A percentile compares a stretch with the other conserved stretches of the same genome.
Evolutionary conservation across 352 stramenopile species (phyloP).

Genomic region (Salisapilia sapeloensis): DNA sequence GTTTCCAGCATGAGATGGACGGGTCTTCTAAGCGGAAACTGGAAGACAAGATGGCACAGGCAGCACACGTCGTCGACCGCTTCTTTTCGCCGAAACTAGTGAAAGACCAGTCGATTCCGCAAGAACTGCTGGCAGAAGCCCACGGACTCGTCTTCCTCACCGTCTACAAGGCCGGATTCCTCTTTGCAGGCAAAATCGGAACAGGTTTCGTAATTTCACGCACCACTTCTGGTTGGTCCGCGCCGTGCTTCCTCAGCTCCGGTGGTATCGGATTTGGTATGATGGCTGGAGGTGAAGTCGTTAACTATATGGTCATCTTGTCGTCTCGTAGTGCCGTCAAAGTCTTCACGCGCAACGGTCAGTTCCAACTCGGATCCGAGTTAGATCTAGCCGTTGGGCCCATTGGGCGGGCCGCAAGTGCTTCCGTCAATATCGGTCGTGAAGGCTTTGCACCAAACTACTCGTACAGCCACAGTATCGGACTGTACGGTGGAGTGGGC

Average conservation of each 20-base stretch:
- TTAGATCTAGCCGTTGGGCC: conserved; percentile 51
- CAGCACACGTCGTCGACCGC: conserved; percentile 43
- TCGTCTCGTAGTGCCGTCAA: conserved; percentile 58
- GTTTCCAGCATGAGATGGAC: conserved; percentile 28
- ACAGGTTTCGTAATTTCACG: conserved; percentile 64
- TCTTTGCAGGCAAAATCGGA: conserved; percentile 63
- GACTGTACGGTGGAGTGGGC: conserved; percentile 53
- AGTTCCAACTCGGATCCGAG: conserved; percentile 60
- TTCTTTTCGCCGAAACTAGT: conserved; percentile 57
- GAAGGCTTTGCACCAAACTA: conserved; percentile 59
- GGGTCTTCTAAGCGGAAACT: conserved; percentile 34
- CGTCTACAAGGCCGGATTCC: conserved; percentile 66
- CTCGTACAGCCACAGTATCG: conserved; percentile 64
- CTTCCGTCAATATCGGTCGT: conserved; percentile 34
- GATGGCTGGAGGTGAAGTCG: conserved; percentile 66
- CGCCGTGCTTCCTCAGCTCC: conserved; percentile 49
- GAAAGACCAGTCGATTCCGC: conserved; percentile 69
- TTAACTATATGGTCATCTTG: conserved; percentile 73
- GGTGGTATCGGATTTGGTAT: conserved; percentile 64
- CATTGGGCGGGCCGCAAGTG: conserved; percentile 45
- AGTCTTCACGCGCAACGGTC: conserved; percentile 59
- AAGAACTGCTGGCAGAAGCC: conserved; percentile 51
- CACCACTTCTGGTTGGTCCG: conserved; percentile 52
- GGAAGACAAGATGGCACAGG: conserved; percentile 41
- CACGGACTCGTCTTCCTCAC: conserved; percentile 66